A percentile compares a stretch with the other conserved stretches of the same genome.
These are phyloP conservation scores for Acacia melanoxylon DNA, from an alignment of 306 rosid genomes.

Conservation along the genomic window DNA sequence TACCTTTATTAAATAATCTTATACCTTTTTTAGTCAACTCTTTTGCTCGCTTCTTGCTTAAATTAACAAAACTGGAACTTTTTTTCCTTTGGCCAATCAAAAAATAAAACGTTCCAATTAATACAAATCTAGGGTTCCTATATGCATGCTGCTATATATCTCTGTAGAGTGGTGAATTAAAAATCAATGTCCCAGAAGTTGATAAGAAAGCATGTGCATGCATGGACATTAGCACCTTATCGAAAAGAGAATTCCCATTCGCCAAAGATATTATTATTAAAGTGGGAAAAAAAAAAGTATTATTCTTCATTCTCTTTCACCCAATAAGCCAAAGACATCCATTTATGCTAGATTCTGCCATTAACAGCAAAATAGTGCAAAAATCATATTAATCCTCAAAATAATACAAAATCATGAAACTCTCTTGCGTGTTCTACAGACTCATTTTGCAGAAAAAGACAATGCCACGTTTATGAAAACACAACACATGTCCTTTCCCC, in stretches of 20 bases:
- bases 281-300: constrained; percentile 35
- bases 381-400: neutral
- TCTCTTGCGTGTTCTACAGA: constrained; percentile 32
- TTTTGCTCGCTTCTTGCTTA: neutral
- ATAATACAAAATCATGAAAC: constrained; percentile 16
- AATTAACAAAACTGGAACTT: neutral
- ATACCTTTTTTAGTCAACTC: neutral
- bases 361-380: neutral
- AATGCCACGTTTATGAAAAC: neutral
- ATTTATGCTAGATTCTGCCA: constrained; percentile 46
- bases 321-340: constrained; percentile 48
- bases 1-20: neutral
- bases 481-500: constrained; percentile 38
- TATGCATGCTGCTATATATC: neutral
- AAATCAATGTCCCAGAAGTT: constrained; percentile 13
- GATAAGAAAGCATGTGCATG: constrained; percentile 47
- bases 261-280: constrained; percentile 49
- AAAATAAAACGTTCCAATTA: neutral
- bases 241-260: constrained; percentile 68
- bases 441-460: constrained; percentile 30
- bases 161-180: neutral
- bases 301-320: constrained; percentile 47
- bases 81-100: neutral
- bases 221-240: constrained; percentile 49
- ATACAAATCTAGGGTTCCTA: neutral